A percentile compares a stretch with the other conserved stretches of the same genome.
These are phyloP conservation scores for Puccinellia tenuiflora DNA, from an alignment of 176 grass and related monocot species.

Conservation along the genomic window DNA sequence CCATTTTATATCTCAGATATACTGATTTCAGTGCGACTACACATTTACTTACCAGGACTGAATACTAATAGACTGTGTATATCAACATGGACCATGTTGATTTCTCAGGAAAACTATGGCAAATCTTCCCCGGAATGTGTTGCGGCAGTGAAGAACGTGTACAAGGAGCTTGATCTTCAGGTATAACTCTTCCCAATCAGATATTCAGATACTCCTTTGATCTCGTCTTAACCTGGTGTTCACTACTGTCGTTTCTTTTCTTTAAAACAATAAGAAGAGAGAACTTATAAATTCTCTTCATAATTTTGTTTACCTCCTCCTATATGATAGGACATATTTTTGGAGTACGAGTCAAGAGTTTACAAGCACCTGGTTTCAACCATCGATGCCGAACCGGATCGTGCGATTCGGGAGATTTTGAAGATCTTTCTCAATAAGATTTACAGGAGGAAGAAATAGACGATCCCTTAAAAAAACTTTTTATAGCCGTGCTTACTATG, in stretches of 20 bases:
- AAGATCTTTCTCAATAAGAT: slow-evolving; percentile 63
- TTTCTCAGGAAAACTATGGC: slow-evolving; percentile 61
- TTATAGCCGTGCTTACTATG: background rate
- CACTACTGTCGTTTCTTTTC: background rate
- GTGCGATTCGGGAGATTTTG: slow-evolving; percentile 42
- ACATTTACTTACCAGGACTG: background rate
- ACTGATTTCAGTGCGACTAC: background rate
- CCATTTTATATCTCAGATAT: background rate
- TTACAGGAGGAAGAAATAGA: slow-evolving; percentile 64
- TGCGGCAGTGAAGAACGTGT: slow-evolving; percentile 48
- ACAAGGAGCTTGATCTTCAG: slow-evolving; percentile 62
- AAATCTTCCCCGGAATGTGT: slow-evolving; percentile 47
- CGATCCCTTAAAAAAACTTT: background rate
- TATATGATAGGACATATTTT: slow-evolving; percentile 43
- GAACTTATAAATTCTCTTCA: background rate
- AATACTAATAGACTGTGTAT: background rate
- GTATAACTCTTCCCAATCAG: slow-evolving; percentile 3
- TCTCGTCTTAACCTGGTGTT: background rate
- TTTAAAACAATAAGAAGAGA: background rate
- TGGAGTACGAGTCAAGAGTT: slow-evolving; percentile 55
- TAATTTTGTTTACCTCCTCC: background rate
- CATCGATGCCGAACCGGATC: slow-evolving; percentile 38
- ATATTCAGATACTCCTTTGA: background rate
- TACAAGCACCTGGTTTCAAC: slow-evolving; percentile 56
- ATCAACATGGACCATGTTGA: background rate